phyloP scores from a whole-genome alignment of 306 rosid genomes.

The Prunus salicina region DNA sequence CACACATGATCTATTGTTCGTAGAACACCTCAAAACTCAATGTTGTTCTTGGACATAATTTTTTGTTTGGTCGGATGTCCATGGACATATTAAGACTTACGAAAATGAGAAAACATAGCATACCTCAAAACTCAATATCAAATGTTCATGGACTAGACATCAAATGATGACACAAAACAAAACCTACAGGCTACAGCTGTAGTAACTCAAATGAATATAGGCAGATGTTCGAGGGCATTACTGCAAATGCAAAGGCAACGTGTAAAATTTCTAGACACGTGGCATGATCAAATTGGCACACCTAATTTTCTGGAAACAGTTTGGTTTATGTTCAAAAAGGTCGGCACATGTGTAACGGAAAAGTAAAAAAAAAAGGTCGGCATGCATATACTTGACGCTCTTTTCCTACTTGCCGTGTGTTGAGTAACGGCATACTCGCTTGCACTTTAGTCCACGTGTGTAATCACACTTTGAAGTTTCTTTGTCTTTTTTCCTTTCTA shows the following conservation, averaged over 20 bases:
- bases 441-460: background rate
- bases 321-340: background rate
- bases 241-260: constrained; percentile 6
- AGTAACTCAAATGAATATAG: background rate
- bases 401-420: background rate
- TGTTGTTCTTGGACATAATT: too few species aligned
- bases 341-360: background rate
- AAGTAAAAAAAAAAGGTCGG: background rate
- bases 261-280: constrained; percentile 9
- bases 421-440: background rate
- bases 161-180: too few species aligned
- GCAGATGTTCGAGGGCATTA: background rate
- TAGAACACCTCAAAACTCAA: too few species aligned
- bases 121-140: too few species aligned
- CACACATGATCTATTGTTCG: too few species aligned
- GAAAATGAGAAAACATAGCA: too few species aligned
- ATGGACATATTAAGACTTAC: background rate
- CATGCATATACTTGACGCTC: background rate
- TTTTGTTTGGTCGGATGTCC: too few species aligned
- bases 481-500: background rate
- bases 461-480: background rate
- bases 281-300: background rate
- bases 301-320: background rate
- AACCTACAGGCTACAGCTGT: too few species aligned
- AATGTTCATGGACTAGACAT: too few species aligned